Conservation (phyloP, 2,329 filamentous ascomycete species). For the Xylariaceae sp. region DNA sequence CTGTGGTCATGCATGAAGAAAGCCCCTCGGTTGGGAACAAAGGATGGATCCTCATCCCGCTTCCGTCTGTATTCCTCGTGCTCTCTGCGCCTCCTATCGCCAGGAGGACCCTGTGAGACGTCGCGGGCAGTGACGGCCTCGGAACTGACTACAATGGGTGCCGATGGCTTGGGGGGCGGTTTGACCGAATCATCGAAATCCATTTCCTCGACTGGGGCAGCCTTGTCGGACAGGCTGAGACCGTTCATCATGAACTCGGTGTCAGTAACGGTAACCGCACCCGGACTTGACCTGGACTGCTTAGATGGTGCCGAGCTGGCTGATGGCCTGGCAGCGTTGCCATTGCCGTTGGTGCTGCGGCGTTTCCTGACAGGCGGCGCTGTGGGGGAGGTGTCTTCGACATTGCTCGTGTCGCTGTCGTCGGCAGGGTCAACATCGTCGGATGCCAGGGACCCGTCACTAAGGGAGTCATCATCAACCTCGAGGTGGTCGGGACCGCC, state of each 20-base stretch:
- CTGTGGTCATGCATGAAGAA: constrained; percentile 98
- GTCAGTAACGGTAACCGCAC: constrained; percentile 42
- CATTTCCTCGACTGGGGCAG: constrained; percentile 42
- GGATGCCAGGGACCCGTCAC: constrained; percentile 60
- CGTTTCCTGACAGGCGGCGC: constrained; percentile 33
- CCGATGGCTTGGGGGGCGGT: constrained; percentile 41
- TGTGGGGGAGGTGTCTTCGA: constrained; percentile 55
- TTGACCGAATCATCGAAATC: constrained; percentile 43
- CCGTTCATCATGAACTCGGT: constrained; percentile 60
- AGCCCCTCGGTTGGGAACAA: constrained; percentile 88
- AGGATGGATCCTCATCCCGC: constrained; percentile 83
- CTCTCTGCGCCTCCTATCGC: constrained; percentile 74
- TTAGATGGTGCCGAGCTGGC: constrained; percentile 30
- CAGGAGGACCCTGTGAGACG: constrained; percentile 54
- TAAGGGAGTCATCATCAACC: constrained; percentile 63
- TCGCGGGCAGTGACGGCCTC: constrained; percentile 41
- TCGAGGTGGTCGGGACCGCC: constrained; percentile 54
- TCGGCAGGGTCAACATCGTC: constrained; percentile 60
- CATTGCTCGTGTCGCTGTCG: constrained; percentile 64
- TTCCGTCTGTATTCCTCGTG: constrained; percentile 89
- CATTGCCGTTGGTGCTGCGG: constrained; percentile 35
- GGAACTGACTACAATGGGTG: constrained; percentile 56
- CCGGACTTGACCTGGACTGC: constrained; percentile 35
- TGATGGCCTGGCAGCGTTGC: constrained; percentile 24
- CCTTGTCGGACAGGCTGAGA: constrained; percentile 44